Conservation (phyloP, 441 rosid genomes). For the Bruguiera hainesii region DNA sequence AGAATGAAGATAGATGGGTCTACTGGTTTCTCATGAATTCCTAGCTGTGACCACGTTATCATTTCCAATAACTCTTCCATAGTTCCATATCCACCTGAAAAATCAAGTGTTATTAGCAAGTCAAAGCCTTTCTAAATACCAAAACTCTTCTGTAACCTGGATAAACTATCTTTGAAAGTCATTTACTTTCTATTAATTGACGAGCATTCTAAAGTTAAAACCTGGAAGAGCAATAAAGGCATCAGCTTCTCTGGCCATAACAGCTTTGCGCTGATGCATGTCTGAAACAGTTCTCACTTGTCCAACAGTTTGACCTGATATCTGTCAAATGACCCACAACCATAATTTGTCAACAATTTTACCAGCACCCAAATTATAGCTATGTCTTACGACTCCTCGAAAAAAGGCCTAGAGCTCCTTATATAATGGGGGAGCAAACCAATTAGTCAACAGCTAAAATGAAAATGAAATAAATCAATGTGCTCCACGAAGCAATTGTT, state of each 20-base stretch:
- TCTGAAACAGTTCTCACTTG: conserved; percentile 78
- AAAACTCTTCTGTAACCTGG: too few species aligned
- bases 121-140: background rate
- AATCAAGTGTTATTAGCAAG: conserved; percentile 8
- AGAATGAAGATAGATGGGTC: conserved; percentile 18
- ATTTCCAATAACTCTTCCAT: conserved; percentile 94
- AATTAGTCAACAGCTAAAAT: too few species aligned
- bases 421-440: too few species aligned
- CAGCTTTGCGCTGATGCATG: conserved; percentile 95
- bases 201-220: conserved; percentile 12
- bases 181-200: too few species aligned
- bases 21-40: conserved; percentile 94
- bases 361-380: background rate
- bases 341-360: conserved; percentile 6
- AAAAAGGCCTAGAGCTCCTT: too few species aligned
- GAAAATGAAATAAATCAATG: background rate
- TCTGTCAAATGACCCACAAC: conserved; percentile 35
- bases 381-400: background rate
- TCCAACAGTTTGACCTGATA: conserved; percentile 86
- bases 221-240: conserved; percentile 97
- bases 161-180: too few species aligned
- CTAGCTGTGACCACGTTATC: conserved; percentile 97
- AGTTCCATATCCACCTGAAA: conserved; percentile 91
- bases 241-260: conserved; percentile 87
- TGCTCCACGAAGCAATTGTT: too few species aligned